Conservation (phyloP, 768 basidiomycete species). For the Termitomyces titanicus region DNA sequence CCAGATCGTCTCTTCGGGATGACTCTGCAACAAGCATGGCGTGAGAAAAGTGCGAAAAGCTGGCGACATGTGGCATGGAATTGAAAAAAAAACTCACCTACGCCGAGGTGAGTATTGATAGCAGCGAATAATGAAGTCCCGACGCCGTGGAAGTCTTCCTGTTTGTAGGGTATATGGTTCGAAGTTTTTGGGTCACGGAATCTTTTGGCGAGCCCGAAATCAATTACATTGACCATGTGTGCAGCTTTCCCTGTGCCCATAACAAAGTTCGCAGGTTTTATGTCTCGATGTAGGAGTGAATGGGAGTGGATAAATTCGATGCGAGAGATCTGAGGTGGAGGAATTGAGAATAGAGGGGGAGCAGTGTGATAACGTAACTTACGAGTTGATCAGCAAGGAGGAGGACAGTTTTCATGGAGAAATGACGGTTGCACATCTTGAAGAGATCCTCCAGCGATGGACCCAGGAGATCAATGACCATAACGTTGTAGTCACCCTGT, state of each 20-base stretch:
- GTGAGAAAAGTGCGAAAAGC: constrained; percentile 1
- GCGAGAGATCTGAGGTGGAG: constrained; percentile 70
- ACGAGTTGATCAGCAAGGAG: constrained; percentile 94
- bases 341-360: constrained; percentile 12
- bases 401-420: constrained; percentile 91
- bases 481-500: constrained; percentile 93
- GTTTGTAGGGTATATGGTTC: constrained; percentile 68
- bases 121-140: constrained; percentile 76
- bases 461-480: constrained; percentile 96
- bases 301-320: constrained; percentile 96
- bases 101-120: constrained; percentile 71
- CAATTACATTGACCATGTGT: constrained; percentile 86
- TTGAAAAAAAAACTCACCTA: constrained; percentile 43
- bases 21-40: constrained; percentile 43
- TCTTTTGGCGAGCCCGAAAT: constrained; percentile 82
- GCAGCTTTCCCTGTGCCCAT: constrained; percentile 69
- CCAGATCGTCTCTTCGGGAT: constrained; percentile 75
- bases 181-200: constrained; percentile 65
- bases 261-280: constrained; percentile 98
- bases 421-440: constrained; percentile 87
- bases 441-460: constrained; percentile 86
- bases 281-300: constrained; percentile 93
- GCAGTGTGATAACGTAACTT: constrained; percentile 27
- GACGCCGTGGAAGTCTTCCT: constrained; percentile 74
- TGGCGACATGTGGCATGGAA: not conserved